Base-by-base conservation (phyloP, 2,329 filamentous ascomycete species). In the Verticillium nonalfalfae region DNA sequence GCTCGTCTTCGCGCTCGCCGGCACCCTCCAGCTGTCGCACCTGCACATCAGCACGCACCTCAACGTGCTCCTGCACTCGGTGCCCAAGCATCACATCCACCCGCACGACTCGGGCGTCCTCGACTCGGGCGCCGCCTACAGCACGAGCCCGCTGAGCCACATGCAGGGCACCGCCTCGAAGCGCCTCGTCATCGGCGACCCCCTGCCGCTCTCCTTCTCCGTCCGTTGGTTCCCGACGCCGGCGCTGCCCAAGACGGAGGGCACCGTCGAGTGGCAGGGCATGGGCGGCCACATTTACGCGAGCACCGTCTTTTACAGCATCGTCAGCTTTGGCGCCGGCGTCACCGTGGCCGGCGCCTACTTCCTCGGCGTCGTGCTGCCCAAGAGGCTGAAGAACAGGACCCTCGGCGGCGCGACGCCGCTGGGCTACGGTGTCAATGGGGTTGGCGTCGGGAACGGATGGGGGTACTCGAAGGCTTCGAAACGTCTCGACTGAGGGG, bases 41-140 rank as follows among this genome's bases (percentile, higher is more conserved):
- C 81, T 99, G 68, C 95, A 98, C 77, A 86, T 99, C 67, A 90
- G 90, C 71, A 94, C 93, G 6, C 87, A 91, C 70, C 83, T 98
- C 74, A 98, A 98, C 73, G 87, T 98, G 64, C 81, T 98, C 60
- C 82, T 97, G 67, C 95, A 94, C 74, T 82, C 81, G 73, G 81
- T 79, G 58, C 85, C 84, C 4, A 87, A 86, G 69, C 83, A 86
- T 67, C 85, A 87, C 69, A 75, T 81, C 52, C 83, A 83, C 54
- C 87, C 78, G 66, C 88, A 80, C 76, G 86, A 83, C 75, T 88
- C 85, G 21, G 93, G 93, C 35, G 92, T 93, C 18, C 84, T 97
- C 52, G 91, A 97, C 70, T 93, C 91, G 15, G 93, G 88, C 26
- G 88, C 91, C 3, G 94, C 93, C 6, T 98, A 99, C 76, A 91